Base-by-base conservation (phyloP, 345 rosid genomes). In the Combretum micranthum region DNA sequence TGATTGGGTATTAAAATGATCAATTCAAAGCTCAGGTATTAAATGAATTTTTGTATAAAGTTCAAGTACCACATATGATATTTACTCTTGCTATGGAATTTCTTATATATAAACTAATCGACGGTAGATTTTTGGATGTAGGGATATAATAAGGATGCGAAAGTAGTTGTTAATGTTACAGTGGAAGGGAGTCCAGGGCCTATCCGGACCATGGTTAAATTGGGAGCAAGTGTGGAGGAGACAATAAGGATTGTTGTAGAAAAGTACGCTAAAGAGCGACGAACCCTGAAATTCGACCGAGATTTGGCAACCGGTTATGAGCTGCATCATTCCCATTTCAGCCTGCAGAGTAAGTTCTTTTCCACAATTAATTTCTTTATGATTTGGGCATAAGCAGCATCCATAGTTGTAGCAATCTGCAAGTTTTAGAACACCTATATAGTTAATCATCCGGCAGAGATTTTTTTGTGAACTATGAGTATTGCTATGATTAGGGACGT, bases 171-270 rank as follows among this genome's bases (percentile, higher is more conserved):
- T 39, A 83, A 54, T 75, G 91, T 91, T 22, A 83, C 88, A 26
- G 88, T 91, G 3, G 95, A 88, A 79, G 98, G 96, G 63, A 91
- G 98, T 72, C 86, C 96, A 3, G 98, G 96, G 55, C 95, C 98
- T 1, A 69, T 84, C 21, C 77, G 80, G 75, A 62, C 83, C 11
- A 72, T 88, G 85, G 82, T 79, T 52, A 84, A 82, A 69, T 63
- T 79, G 59, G 86, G 82, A 13, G 82, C 85, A 15, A 85, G 67
- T 55, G 95, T 88, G 13, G 80, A 77, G 47, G 85, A 91, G 32
- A 77, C 85, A 0, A 82, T 88, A 57, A 79, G 79, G 65, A 62
- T 74, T 16, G 83, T 85, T 26, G 72, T 76, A 8, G 72, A 76
- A 12, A 85, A 81, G 67, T 91, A 91, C 15, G 20, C 42, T 26